Percentiles rank a stretch among this genome's conserved stretches.
phyloP scores from a whole-genome alignment of 129 eudicot species.

The Ambrosia trifida region DNA sequence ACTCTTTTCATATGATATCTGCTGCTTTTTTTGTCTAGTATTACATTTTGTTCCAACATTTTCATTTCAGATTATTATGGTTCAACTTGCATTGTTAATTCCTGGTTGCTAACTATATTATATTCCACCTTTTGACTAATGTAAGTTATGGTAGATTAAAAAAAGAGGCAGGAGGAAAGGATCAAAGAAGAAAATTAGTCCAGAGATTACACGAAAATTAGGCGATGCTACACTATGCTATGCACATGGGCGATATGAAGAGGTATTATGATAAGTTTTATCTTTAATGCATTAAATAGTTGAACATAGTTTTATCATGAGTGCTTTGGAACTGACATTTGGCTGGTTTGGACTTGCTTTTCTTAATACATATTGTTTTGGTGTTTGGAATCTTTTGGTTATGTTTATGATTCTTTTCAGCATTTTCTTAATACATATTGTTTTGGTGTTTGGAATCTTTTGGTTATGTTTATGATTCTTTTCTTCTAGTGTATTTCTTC shows the following conservation, averaged over 20 bases:
- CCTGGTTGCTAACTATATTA: conserved; percentile 17
- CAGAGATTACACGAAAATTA: conserved; percentile 71
- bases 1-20: not conserved
- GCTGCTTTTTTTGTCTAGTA: not conserved
- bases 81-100: conserved; percentile 10
- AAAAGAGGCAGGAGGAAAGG: conserved; percentile 81
- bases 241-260: conserved; percentile 72
- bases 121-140: conserved; percentile 3
- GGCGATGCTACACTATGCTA: conserved; percentile 87
- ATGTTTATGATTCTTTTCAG: conserved; percentile 3
- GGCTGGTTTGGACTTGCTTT: too few relatives aligned
- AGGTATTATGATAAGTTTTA: conserved; percentile 44
- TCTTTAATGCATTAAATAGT: not conserved
- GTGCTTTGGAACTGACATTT: too few relatives aligned
- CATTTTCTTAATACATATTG: too few relatives aligned
- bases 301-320: not conserved
- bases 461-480: not conserved
- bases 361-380: too few relatives aligned
- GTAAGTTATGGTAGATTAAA: conserved; percentile 42
- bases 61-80: not conserved
- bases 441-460: not conserved
- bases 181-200: conserved; percentile 60
- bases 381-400: not conserved
- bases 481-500: not conserved
- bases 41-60: not conserved